Conservation (phyloP, 2,329 filamentous ascomycete species). For the Diaporthe nobilis region DNA sequence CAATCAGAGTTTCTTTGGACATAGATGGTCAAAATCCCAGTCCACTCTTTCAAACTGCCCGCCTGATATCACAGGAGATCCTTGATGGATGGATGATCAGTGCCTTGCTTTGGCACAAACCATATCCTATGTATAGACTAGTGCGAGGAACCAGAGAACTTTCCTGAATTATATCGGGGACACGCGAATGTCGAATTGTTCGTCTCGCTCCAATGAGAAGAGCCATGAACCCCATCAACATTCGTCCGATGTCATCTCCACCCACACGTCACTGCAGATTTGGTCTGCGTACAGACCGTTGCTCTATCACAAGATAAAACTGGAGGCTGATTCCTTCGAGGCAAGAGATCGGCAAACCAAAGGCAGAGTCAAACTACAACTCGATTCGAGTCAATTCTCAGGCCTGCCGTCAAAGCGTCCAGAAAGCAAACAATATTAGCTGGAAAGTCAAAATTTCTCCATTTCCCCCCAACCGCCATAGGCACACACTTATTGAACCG, state of each 20-base stretch:
- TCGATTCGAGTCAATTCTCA: background rate
- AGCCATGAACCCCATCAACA: background rate
- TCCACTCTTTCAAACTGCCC: too few species aligned
- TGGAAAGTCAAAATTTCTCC: constrained; percentile 26
- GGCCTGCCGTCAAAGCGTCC: background rate
- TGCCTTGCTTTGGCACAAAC: too few species aligned
- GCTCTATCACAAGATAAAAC: too few species aligned
- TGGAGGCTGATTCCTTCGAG: background rate
- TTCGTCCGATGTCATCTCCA: background rate
- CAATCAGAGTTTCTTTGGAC: background rate
- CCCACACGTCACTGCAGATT: background rate
- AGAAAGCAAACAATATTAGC: background rate
- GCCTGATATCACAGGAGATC: background rate
- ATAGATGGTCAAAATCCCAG: background rate
- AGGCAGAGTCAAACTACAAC: too few species aligned
- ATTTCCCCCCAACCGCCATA: background rate
- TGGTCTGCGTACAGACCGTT: background rate
- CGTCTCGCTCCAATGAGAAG: background rate
- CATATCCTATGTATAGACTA: background rate
- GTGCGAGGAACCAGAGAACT: background rate
- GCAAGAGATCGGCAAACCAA: background rate
- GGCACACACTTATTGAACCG: background rate
- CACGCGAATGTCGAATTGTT: too few species aligned
- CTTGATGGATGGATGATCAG: background rate
- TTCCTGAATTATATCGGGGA: too few species aligned